phyloP scores from a whole-genome alignment of 176 grass and related monocot genomes.

The Coix lacrymajobi region DNA sequence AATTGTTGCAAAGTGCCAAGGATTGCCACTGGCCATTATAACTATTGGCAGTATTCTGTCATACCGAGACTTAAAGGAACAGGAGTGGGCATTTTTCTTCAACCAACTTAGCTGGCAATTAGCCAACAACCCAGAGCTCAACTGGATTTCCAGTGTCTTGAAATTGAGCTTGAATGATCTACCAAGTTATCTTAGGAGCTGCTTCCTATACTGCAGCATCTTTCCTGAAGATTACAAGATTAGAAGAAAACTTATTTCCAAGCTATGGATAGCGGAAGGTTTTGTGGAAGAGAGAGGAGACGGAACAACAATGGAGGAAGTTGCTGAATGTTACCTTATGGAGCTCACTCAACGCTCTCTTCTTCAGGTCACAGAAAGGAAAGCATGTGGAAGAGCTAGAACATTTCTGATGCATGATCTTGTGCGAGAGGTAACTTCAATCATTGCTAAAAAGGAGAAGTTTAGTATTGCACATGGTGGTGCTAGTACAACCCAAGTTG shows the following conservation, averaged over 20 bases:
- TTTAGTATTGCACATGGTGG: background rate
- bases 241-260: constrained; percentile 9
- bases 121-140: constrained; percentile 28
- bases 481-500: background rate
- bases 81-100: constrained; percentile 26
- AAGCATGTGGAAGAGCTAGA: background rate
- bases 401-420: constrained; percentile 36
- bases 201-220: constrained; percentile 36
- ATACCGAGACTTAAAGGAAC: background rate
- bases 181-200: constrained; percentile 34
- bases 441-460: constrained; percentile 17
- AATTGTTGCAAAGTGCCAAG: constrained; percentile 41
- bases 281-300: constrained; percentile 39
- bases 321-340: constrained; percentile 18
- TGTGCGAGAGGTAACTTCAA: constrained; percentile 17
- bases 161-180: constrained; percentile 32
- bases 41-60: constrained; percentile 37
- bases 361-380: constrained; percentile 22
- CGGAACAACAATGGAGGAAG: constrained; percentile 33
- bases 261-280: constrained; percentile 30
- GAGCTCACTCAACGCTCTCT: constrained; percentile 29
- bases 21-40: constrained; percentile 37
- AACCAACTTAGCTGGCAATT: constrained; percentile 40
- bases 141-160: background rate
- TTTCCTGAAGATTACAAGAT: constrained; percentile 34